Evolutionary conservation across 352 stramenopile species (phyloP), one percentile per base, ranked within the genome.

Genomic region (Globisporangium recalcitrans): DNA sequence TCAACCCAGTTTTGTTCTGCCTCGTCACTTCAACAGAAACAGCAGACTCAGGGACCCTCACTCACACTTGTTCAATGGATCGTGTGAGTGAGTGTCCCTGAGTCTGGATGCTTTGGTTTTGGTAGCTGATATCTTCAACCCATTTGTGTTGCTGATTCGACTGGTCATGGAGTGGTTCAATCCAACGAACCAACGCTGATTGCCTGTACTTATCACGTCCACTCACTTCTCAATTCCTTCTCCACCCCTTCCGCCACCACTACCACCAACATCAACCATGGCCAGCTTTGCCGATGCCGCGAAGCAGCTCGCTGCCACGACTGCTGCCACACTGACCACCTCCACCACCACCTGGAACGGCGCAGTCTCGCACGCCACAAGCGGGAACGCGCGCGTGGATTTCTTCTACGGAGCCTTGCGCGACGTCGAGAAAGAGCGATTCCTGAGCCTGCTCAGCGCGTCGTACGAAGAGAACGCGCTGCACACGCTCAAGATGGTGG

Each of bases 401-500:
- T 74, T 85, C 24, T 82, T 82, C 69, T 78, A 67, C 55, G 64
- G 62, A 1, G 62, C 72, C 14, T 48, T 75, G 24, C 75, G 73
- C 2, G 65, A 52, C 32, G 60, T 78, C 13, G 53, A 69, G 36
- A 70, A 80, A 46, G 36, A 60, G 21, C 70, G 66, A 1, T 67
- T 81, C 47, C 14, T 61, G 1, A 5, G 54, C 3, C 53, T 84
- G 5, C 49, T 84, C 31, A 64, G 68, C 8, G 70, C 70, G 2
- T 82, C 76, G 48, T 82, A 74, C 61, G 52, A 58, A 4, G 73
- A 85, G 58, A 69, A 85, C 49, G 48, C 73, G 27, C 60, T 82
- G 53, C 76, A 82, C 64, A 85, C 76, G 34, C 71, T 85, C 63
- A 85, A 80, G 71, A 51, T 85, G 14, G 58, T 77, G 19, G 76